A percentile compares a stretch with the other conserved stretches of the same genome.
phyloP scores from a whole-genome alignment of 75 land plant genomes.

The Chamaecyparis obtusa region DNA sequence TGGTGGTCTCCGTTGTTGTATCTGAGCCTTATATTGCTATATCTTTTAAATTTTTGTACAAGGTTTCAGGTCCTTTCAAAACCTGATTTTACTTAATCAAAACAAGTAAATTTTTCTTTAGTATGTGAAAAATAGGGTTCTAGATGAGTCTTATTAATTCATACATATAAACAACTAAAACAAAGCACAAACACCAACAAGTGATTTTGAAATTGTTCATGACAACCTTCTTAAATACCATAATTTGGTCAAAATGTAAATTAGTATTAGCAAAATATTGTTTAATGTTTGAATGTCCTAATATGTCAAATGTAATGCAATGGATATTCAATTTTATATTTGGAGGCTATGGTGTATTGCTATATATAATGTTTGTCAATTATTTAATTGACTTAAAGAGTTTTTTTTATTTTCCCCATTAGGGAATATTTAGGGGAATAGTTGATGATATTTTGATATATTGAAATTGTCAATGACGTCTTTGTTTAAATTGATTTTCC shows the following conservation, averaged over 20 bases:
- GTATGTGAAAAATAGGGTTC: neutral
- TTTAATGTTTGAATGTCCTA: neutral
- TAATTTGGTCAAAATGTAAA: neutral
- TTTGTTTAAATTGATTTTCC: too few species aligned
- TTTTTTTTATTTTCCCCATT: neutral
- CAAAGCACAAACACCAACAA: neutral
- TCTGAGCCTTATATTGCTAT: too few species aligned
- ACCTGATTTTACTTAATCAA: too few species aligned
- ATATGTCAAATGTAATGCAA: neutral
- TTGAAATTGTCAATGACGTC: too few species aligned
- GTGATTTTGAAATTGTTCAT: neutral
- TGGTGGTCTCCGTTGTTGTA: too few species aligned
- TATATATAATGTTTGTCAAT: neutral
- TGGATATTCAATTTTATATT: neutral
- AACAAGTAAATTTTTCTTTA: too few species aligned
- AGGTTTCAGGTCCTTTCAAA: too few species aligned
- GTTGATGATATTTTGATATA: too few species aligned
- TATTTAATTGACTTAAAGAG: neutral
- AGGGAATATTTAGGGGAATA: neutral
- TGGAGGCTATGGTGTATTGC: neutral
- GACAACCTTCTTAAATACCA: neutral
- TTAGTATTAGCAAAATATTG: neutral
- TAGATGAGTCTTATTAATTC: neutral
- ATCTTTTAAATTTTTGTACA: too few species aligned
- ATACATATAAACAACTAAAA: too few species aligned